Conservation (phyloP, 371 early-diverging fungal species). For the Entomophthora muscae region DNA sequence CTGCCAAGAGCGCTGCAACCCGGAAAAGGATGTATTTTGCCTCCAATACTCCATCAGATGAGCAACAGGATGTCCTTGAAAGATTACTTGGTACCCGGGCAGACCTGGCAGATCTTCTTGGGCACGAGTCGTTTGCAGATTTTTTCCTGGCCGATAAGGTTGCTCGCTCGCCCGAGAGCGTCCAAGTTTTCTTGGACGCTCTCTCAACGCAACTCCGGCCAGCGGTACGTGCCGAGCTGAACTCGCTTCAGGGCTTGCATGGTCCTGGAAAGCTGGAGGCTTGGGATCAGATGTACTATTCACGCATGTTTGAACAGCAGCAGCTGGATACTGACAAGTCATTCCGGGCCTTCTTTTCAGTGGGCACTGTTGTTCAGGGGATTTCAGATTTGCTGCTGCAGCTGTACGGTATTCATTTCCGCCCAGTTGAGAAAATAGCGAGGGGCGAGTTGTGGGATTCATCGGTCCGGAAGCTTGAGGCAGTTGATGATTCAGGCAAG, state of each 20-base stretch:
- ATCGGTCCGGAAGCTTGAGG: slow-evolving; percentile 73
- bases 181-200: slow-evolving; percentile 60
- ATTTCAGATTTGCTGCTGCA: slow-evolving; percentile 59
- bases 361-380: slow-evolving; percentile 76
- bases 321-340: slow-evolving; percentile 14
- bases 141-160: slow-evolving; percentile 80
- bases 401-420: slow-evolving; percentile 70
- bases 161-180: slow-evolving; percentile 50
- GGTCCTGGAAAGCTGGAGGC: slow-evolving; percentile 13
- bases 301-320: slow-evolving; percentile 20
- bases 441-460: slow-evolving; percentile 75
- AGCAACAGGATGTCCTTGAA: slow-evolving; percentile 49
- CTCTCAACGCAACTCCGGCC: slow-evolving; percentile 32
- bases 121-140: slow-evolving; percentile 59
- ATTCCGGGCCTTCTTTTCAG: slow-evolving; percentile 48
- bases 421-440: slow-evolving; percentile 28
- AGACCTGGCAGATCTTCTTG: slow-evolving; percentile 58
- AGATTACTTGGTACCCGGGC: slow-evolving; percentile 48
- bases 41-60: slow-evolving; percentile 43
- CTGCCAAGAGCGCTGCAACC: slow-evolving; percentile 34
- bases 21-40: slow-evolving; percentile 54
- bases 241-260: slow-evolving; percentile 23
- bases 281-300: slow-evolving; percentile 74
- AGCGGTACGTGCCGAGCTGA: slow-evolving; percentile 28
- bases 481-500: slow-evolving; percentile 64